These are phyloP conservation scores for Annulohypoxylon maeteangense DNA, from an alignment of 495 filamentous ascomycete genomes.

Conservation along the genomic window DNA sequence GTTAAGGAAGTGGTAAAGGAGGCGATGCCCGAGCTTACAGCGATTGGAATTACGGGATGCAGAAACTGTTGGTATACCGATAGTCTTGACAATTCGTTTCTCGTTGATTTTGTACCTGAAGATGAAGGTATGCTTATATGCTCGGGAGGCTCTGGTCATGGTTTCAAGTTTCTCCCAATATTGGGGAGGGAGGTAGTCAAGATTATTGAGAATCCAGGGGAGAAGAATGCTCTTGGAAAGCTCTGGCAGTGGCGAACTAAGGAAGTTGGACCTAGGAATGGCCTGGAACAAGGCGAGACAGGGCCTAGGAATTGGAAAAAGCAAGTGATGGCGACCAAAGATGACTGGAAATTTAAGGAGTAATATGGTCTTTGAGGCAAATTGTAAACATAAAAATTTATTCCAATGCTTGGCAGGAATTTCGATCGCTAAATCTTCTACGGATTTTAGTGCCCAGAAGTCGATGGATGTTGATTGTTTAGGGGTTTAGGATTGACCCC, in stretches of 20 bases:
- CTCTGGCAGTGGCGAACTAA: slow-evolving; percentile 24
- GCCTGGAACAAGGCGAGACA: slow-evolving; percentile 19
- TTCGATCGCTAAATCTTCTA: no score
- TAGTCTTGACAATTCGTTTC: slow-evolving; percentile 66
- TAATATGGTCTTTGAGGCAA: not conserved
- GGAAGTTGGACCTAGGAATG: slow-evolving; percentile 3
- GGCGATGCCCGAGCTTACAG: slow-evolving; percentile 50
- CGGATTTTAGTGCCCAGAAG: no score
- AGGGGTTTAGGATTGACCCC: no score
- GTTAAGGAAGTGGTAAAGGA: slow-evolving; percentile 46
- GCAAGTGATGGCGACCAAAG: slow-evolving; percentile 23
- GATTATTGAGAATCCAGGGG: slow-evolving; percentile 31
- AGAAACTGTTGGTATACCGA: slow-evolving; percentile 81
- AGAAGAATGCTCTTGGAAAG: slow-evolving; percentile 17
- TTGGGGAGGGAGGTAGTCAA: slow-evolving; percentile 75
- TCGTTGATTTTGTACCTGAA: slow-evolving; percentile 71
- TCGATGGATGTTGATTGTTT: no score
- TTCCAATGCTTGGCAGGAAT: no score
- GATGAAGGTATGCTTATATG: slow-evolving; percentile 72
- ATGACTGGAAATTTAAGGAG: slow-evolving; percentile 19
- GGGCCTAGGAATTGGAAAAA: slow-evolving; percentile 31
- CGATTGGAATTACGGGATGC: slow-evolving; percentile 46
- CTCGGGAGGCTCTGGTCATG: slow-evolving; percentile 80
- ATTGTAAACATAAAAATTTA: not conserved
- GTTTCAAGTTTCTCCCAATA: slow-evolving; percentile 80